Evolutionary conservation across 176 grass and related monocot species (phyloP).

Genomic region (Oryza glumipatula): DNA sequence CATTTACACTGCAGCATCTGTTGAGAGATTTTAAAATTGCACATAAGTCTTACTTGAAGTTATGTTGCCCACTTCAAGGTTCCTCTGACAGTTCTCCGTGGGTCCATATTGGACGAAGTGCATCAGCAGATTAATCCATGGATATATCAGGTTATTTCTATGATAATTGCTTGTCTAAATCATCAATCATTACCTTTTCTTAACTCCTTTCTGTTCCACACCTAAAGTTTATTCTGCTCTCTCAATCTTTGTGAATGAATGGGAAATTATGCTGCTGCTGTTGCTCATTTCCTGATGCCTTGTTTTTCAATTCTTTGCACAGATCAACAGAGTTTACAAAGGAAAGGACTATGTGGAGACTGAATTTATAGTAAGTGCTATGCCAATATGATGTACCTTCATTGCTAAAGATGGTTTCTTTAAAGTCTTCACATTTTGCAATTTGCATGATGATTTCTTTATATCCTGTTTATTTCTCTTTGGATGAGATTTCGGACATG

Average conservation of each 20-base stretch:
- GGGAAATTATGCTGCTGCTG: constrained; percentile 1
- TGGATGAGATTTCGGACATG: constrained; percentile 29
- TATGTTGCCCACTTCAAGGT: constrained; percentile 49
- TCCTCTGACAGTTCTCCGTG: constrained; percentile 66
- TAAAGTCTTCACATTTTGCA: constrained; percentile 5
- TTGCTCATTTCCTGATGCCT: constrained; percentile 13
- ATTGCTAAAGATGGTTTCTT: constrained; percentile 25
- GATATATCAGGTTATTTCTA: constrained; percentile 84
- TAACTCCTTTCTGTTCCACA: not conserved
- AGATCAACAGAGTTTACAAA: constrained; percentile 89
- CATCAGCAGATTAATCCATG: constrained; percentile 93
- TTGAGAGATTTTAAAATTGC: not conserved
- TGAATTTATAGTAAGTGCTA: constrained; percentile 75
- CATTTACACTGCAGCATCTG: constrained; percentile 28
- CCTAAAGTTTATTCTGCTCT: constrained; percentile 8
- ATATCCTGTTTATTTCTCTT: constrained; percentile 11
- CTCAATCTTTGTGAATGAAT: not conserved
- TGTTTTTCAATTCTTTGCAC: constrained; percentile 27
- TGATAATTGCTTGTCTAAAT: constrained; percentile 24
- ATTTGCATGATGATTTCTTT: constrained; percentile 29
- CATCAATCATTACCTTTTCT: constrained; percentile 13
- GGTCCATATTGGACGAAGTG: constrained; percentile 92
- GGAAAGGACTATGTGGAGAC: constrained; percentile 88
- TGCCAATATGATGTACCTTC: constrained; percentile 29
- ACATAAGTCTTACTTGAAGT: constrained; percentile 23